Evolutionary conservation across 208 protist species (phyloP).

Genomic region (Polymyxa betae): DNA sequence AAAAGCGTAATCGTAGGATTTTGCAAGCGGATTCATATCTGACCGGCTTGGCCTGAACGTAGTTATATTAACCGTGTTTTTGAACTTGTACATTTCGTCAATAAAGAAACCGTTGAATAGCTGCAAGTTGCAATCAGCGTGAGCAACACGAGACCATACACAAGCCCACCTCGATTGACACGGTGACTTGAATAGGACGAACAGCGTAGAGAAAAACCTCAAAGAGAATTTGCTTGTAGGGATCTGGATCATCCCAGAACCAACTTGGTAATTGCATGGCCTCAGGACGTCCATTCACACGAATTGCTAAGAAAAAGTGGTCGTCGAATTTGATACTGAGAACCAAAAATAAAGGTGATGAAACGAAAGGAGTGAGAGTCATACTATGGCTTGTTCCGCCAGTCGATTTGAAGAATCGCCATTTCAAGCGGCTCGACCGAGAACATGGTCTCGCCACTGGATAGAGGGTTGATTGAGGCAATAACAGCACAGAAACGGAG

Average conservation of each 20-base stretch:
- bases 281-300: neutral
- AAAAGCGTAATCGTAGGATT: constrained; percentile 35
- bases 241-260: constrained; percentile 41
- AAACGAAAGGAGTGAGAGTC: neutral
- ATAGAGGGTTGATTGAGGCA: neutral
- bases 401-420: neutral
- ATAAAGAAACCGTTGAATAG: constrained; percentile 50
- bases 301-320: neutral
- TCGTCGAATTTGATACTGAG: constrained; percentile 12
- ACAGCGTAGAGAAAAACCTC: constrained; percentile 19
- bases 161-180: neutral
- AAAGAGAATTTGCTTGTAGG: neutral
- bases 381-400: constrained; percentile 12
- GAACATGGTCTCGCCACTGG: neutral
- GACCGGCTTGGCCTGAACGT: neutral
- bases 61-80: neutral
- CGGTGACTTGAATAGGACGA: neutral
- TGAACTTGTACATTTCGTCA: constrained; percentile 20
- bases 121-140: neutral
- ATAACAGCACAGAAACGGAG: neutral
- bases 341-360: neutral
- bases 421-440: neutral
- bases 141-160: neutral
- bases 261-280: neutral
- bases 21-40: neutral